A percentile compares a stretch with the other conserved stretches of the same genome.
These are phyloP conservation scores for Penicillium canariense DNA, from an alignment of 495 filamentous ascomycete genomes.

Conservation along the genomic window DNA sequence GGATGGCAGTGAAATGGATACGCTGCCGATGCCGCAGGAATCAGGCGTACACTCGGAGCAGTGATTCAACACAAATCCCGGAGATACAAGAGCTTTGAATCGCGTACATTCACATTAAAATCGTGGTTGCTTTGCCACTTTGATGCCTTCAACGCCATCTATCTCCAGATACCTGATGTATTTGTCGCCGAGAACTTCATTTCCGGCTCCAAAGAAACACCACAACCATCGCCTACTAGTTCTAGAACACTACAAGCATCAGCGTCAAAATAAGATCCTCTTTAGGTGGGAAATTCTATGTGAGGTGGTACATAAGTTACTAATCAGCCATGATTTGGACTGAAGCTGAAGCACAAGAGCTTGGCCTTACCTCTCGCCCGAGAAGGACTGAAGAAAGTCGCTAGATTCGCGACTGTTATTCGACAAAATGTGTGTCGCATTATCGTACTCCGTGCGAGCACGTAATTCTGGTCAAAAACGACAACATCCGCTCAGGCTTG, in stretches of 20 bases:
- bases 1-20: no score
- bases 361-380: not conserved
- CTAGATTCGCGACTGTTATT: not conserved
- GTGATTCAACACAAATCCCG: no score
- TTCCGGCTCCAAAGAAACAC: not conserved
- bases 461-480: conserved; percentile 33
- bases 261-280: no score
- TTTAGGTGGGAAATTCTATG: no score
- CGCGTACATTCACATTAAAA: not conserved
- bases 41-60: no score
- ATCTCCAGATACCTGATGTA: not conserved
- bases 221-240: not conserved
- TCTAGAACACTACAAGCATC: not conserved
- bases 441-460: conserved; percentile 34
- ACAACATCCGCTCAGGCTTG: conserved; percentile 24
- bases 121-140: not conserved
- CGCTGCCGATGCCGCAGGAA: not conserved
- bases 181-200: not conserved
- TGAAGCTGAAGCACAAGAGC: not conserved
- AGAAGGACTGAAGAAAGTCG: not conserved
- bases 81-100: not conserved
- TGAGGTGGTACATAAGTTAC: no score
- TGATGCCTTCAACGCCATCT: not conserved
- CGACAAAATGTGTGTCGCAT: conserved; percentile 4
- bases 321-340: not conserved